Evolutionary conservation across 306 rosid genomes (phyloP), one percentile per base, ranked within the genome.

Genomic region (Myrica gale): DNA sequence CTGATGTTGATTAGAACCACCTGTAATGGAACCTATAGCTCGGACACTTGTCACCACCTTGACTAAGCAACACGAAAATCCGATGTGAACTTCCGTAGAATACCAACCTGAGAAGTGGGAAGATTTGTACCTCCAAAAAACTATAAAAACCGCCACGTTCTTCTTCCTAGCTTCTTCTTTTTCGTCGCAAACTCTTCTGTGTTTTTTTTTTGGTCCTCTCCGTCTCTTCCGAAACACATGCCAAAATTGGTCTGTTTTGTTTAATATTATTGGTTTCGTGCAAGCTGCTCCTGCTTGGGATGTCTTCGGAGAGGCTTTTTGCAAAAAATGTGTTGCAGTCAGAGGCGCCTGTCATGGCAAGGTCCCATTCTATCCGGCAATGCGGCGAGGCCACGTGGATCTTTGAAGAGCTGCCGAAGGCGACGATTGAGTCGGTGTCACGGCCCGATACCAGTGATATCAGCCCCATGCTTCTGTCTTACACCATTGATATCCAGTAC

Each of bases 401-500:
- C 79, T 94, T 94, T 67, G 91, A 87, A 0, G 96, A 94, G 73
- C 75, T 91, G 23, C 98, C 98, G 0, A 85, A 65, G 43, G 97
- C 93, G 16, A 84, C 85, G 16, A 87, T 91, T 56, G 86, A 90
- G 0, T 81, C 92, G 55, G 98, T 94, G 57, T 94, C 98, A 4
- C 85, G 88, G 6, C 89, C 91, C 15, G 97, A 90, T 32, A 88
- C 96, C 1, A 91, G 89, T 21, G 98, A 94, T 73, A 83, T 94
- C 11, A 89, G 91, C 79, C 96, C 97, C 75, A 86, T 89, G 79
- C 93, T 91, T 13, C 84, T 91, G 13, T 88, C 97, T 71, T 94
- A 90, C 82, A 91, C 91, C 42, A 90, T 94, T 79, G 85, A 90
- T 70, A 80, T 94, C 62, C 91, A 87, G 76, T 94, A 94, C 91